Conservation (phyloP, 2,329 filamentous ascomycete genomes). For the Colletotrichum lupini region DNA sequence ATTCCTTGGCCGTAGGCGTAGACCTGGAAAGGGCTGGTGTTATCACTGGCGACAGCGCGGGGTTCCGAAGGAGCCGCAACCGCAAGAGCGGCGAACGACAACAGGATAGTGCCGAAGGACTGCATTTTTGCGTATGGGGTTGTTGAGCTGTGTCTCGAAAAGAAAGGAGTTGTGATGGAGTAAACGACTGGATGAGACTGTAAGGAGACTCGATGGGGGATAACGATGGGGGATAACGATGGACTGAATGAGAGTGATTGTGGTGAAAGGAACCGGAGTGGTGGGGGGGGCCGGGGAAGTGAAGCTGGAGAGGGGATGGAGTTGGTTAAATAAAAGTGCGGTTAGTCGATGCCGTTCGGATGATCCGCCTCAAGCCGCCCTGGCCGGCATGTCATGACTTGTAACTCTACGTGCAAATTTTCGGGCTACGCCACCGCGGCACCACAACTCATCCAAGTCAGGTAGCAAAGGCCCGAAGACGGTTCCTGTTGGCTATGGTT, state of each 20-base stretch:
- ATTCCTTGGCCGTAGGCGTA: conserved; percentile 43
- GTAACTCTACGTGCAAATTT: background rate
- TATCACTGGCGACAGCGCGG: conserved; percentile 12
- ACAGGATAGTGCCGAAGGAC: conserved; percentile 2
- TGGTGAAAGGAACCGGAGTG: background rate
- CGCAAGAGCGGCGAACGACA: conserved; percentile 21
- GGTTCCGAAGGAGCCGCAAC: conserved; percentile 18
- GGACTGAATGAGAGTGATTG: conserved; percentile 11
- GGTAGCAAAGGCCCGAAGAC: background rate
- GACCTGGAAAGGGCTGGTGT: conserved; percentile 38
- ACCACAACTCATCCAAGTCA: background rate
- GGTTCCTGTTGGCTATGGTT: background rate
- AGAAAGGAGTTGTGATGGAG: background rate
- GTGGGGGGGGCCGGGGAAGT: background rate
- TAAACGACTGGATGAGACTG: conserved; percentile 14
- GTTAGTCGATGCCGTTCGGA: background rate
- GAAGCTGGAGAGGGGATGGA: background rate
- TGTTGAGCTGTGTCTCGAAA: background rate
- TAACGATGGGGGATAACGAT: conserved; percentile 1
- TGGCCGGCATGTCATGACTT: background rate
- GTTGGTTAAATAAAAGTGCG: conserved; percentile 18
- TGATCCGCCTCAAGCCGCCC: conserved; percentile 1
- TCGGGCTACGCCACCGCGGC: background rate
- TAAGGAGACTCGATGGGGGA: background rate
- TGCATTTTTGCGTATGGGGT: background rate